Percentiles rank a stretch among this genome's conserved stretches.
Evolutionary conservation across 768 basidiomycete genomes (phyloP).

Genomic region (Lactarius vividus): DNA sequence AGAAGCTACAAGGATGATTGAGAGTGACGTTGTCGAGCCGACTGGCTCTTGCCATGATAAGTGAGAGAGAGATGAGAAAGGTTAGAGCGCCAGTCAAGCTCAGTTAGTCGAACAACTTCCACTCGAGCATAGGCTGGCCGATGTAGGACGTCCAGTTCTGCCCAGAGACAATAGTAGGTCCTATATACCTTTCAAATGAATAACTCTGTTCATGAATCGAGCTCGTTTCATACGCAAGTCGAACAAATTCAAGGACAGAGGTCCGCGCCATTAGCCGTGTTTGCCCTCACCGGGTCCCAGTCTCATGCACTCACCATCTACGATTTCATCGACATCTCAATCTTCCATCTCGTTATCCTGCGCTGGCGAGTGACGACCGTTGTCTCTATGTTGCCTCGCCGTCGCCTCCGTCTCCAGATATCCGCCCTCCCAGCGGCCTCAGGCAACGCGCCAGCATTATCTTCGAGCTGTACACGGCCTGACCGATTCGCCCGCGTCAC

Average conservation of each 20-base stretch:
- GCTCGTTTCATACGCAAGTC: not conserved
- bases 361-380: slow-evolving; percentile 1
- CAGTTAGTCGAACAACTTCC: not conserved
- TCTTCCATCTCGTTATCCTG: slow-evolving; percentile 4
- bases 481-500: not conserved
- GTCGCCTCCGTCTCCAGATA: slow-evolving; percentile 27
- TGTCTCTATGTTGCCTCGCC: slow-evolving; percentile 16
- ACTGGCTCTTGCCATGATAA: no score
- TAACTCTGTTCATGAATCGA: no score
- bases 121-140: not conserved
- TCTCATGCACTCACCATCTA: slow-evolving; percentile 15
- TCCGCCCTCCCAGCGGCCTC: slow-evolving; percentile 28
- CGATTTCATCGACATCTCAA: slow-evolving; percentile 14
- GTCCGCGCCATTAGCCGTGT: not conserved
- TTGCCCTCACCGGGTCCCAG: not conserved
- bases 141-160: no score
- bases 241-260: not conserved
- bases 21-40: no score
- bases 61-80: no score
- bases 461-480: slow-evolving; percentile 6
- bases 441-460: slow-evolving; percentile 26
- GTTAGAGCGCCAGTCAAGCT: no score
- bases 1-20: no score
- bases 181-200: no score
- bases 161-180: no score